Conservation (phyloP, 2,329 filamentous ascomycete species). For the Alternaria triticina region DNA sequence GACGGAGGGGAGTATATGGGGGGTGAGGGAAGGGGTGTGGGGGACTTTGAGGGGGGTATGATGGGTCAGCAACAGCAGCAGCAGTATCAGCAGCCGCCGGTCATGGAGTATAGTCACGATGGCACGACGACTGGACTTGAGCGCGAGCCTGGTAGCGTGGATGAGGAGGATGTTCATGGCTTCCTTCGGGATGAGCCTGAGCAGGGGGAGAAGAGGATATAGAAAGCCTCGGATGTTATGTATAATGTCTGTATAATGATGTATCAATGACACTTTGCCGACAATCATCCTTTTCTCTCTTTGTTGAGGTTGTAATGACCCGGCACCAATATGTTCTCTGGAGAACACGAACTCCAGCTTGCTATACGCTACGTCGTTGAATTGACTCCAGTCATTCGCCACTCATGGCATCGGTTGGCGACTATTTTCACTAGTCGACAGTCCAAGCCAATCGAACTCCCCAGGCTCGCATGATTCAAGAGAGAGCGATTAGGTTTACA, state of each 20-base stretch:
- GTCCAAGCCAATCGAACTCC: not conserved
- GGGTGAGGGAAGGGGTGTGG: not conserved
- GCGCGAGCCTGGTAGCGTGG: not conserved
- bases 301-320: not conserved
- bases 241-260: not conserved
- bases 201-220: not conserved
- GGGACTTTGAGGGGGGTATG: not conserved
- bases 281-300: not conserved
- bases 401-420: not conserved
- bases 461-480: not conserved
- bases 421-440: not conserved
- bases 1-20: slow-evolving; percentile 17
- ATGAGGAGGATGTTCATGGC: slow-evolving; percentile 17
- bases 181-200: slow-evolving; percentile 20
- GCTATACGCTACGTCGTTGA: not conserved
- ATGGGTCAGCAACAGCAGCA: not conserved
- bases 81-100: not conserved
- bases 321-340: not conserved
- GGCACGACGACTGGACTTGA: not conserved
- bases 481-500: not conserved
- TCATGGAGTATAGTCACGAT: not conserved
- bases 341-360: not conserved
- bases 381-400: not conserved
- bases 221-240: not conserved
- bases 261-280: not conserved